Evolutionary conservation across 257 asterid genomes (phyloP), one percentile per base, ranked within the genome.

Genomic region (Ajuga chamaepitys): DNA sequence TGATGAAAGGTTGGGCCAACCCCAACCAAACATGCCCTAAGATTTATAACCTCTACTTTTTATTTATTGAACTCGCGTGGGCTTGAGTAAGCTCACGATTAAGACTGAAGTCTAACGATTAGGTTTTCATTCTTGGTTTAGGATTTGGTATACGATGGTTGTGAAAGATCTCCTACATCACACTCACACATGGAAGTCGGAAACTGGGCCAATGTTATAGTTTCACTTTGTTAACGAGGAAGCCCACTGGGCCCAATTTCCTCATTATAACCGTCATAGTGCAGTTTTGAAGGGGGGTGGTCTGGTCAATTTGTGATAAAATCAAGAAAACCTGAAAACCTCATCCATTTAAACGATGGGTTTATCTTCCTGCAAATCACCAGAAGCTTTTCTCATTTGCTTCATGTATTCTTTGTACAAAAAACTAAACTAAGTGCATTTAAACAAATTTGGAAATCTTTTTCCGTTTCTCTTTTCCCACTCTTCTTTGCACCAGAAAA

Each of bases 281-380:
- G 47, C 1, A 12, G 59, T 66, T 11, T 32, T 16, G 16, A n/a
- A 1, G 11, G 17, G 44, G 79, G 79, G 72, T 16, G 70, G 7
- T 38, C 10, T 44, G 3, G 79, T 69, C 72, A 72, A 14, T 45
- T 12, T 1, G 25, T 3, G 4, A n/a, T n/a, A 45, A 70, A 62
- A 50, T 42, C 67, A 14, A 13, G 58, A 58, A 68, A 67, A n/a
- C n/a, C n/a, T n/a, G n/a, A n/a, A 52, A 79, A 4, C 58, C 84
- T 79, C 84, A 69, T 79, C 84, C 84, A 65, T 66, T 79, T 57
- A 77, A 70, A 52, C 22, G 66, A 32, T 16, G 81, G 78, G 77
- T 76, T 75, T 70, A 72, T 80, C 74, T 61, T 18, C 72, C 72
- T 67, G 64, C 62, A 52, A 61, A 44, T 42, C 2, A 11, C 18